phyloP scores from a whole-genome alignment of 2,329 filamentous ascomycete genomes.

The Aureobasidium melanogenum region DNA sequence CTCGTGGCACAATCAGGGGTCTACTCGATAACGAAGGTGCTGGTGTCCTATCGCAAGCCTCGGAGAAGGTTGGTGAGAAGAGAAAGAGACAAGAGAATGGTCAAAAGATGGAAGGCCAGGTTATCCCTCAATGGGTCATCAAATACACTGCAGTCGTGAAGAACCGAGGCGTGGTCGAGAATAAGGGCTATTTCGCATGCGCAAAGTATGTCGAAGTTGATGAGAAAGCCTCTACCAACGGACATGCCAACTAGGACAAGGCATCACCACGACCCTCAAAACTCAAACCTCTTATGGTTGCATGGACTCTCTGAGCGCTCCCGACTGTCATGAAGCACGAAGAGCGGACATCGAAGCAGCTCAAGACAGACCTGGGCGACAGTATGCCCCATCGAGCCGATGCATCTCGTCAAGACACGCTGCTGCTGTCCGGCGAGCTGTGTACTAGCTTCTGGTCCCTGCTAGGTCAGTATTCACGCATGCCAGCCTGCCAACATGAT shows the following conservation, averaged over 20 bases:
- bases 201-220: conserved; percentile 44
- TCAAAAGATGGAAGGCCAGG: conserved; percentile 61
- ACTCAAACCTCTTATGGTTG: neutral
- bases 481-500: neutral
- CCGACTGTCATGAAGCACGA: neutral
- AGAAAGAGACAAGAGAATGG: conserved; percentile 31
- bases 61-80: conserved; percentile 33
- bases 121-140: conserved; percentile 86
- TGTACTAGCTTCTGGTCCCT: neutral
- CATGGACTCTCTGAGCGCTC: neutral
- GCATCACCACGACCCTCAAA: neutral
- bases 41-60: conserved; percentile 61
- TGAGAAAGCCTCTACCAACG: neutral
- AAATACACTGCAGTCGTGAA: conserved; percentile 96
- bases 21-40: conserved; percentile 69
- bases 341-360: neutral
- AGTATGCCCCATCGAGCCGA: neutral
- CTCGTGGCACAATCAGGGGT: conserved; percentile 73
- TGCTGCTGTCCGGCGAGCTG: neutral
- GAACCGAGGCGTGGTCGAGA: conserved; percentile 91
- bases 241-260: neutral
- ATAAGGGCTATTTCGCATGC: conserved; percentile 92
- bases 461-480: neutral
- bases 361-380: neutral
- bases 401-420: neutral